Evolutionary conservation across 495 filamentous ascomycete species (phyloP), one percentile per base, ranked within the genome.

Genomic region (Aspergillus sclerotiicarbonarius): DNA sequence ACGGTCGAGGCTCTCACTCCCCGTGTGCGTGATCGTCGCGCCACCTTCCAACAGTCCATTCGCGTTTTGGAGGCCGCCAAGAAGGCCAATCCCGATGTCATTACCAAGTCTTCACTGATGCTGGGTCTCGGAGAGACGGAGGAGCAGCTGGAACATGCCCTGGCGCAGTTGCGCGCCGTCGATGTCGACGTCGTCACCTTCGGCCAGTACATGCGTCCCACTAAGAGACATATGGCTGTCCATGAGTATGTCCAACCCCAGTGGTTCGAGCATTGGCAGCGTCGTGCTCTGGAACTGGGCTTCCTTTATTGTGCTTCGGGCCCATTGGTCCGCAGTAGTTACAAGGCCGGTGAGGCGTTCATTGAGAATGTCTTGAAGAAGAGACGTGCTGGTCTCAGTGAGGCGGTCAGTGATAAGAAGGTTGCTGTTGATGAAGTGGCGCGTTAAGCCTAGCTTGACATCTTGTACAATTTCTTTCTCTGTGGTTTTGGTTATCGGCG

Each of bases 171-270:
- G 29, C 84, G 94, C 20, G 85, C 84, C 54, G 76, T 85, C 37
- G 79, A 89, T 58, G 92, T 96, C 21, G 94, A 98, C 59, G 90
- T 98, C 12, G 91, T 98, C 37, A 98, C 94, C 0, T 98, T 98
- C 58, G 94, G 95, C 4, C 94, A 98, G 79, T 98, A 98, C 78
- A 98, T 98, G 94, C 89, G 92, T 4, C 94, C 94, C 10, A 98
- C 94, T 9, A 98, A 96, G 81, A 83, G 92, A 4, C 94, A 98
- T 74, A 93, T 98, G 87, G 86, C 92, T 67, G 94, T 98, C 13
- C 85, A 92, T 62, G 90, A 92, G 65, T 98, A 98, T 68, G 83
- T 98, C 33, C 92, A 91, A 0, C 94, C 94, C 1, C 89, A 88
- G 41, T 81, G 83, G 45, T 98, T 98, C 63, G 95, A 97, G 66